These are phyloP conservation scores for Serendipita indica DNA, from an alignment of 768 basidiomycete genomes.

Conservation along the genomic window DNA sequence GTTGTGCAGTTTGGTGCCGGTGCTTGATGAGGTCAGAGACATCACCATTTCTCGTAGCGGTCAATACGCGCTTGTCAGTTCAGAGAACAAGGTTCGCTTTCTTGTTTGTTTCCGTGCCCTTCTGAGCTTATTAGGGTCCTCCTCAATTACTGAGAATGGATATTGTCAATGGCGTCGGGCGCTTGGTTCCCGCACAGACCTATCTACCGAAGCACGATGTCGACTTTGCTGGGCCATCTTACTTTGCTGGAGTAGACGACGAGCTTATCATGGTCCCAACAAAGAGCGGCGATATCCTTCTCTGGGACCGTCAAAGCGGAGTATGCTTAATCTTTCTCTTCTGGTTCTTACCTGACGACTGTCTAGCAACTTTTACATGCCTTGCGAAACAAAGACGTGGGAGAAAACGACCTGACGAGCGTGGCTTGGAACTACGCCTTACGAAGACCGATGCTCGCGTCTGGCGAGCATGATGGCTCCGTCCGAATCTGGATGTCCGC, in stretches of 20 bases:
- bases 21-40: conserved; percentile 57
- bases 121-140: conserved; percentile 35
- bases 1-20: conserved; percentile 45
- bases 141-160: conserved; percentile 68
- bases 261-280: conserved; percentile 66
- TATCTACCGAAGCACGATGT: conserved; percentile 54
- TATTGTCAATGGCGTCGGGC: conserved; percentile 23
- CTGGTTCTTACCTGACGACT: not conserved
- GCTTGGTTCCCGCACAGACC: conserved; percentile 42
- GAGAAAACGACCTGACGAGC: conserved; percentile 57
- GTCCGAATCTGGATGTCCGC: conserved; percentile 48
- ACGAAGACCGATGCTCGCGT: conserved; percentile 46
- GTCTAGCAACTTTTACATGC: conserved; percentile 38
- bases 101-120: not conserved
- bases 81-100: conserved; percentile 50
- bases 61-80: conserved; percentile 50
- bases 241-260: conserved; percentile 68
- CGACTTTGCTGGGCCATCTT: conserved; percentile 68
- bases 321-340: not conserved
- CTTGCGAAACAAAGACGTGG: conserved; percentile 44
- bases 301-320: conserved; percentile 75
- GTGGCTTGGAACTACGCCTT: conserved; percentile 65
- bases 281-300: conserved; percentile 75
- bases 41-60: conserved; percentile 49
- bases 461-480: conserved; percentile 62